Evolutionary conservation across 2,329 filamentous ascomycete species (phyloP).

Genomic region (Colletotrichum abscissum): DNA sequence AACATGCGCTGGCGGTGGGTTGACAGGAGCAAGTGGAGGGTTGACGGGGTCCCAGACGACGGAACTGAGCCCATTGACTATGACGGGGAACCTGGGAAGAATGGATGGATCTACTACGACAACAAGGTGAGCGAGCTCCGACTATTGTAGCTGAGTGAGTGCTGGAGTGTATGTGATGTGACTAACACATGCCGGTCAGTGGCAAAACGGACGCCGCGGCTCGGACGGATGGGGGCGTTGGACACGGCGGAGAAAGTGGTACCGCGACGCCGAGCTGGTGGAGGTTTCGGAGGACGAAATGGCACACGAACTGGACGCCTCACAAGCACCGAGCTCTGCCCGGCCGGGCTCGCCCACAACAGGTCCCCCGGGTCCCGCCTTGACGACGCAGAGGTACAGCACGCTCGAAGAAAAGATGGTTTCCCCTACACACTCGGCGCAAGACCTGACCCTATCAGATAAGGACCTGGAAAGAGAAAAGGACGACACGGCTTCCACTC

Average conservation of each 20-base stretch:
- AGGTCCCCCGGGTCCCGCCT: constrained; percentile 25
- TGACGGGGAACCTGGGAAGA: constrained; percentile 70
- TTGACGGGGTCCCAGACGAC: constrained; percentile 78
- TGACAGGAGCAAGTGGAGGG: constrained; percentile 83
- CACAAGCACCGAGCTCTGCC: constrained; percentile 14
- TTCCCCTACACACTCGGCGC: constrained; percentile 41
- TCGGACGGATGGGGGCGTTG: constrained; percentile 94
- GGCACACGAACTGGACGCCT: constrained; percentile 33
- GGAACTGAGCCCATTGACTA: constrained; percentile 58
- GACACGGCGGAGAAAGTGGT: constrained; percentile 95
- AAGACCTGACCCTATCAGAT: constrained; percentile 29
- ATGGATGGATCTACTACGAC: constrained; percentile 98
- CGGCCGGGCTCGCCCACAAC: constrained; percentile 18
- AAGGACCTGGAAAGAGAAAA: constrained; percentile 37
- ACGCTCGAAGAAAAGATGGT: constrained; percentile 52
- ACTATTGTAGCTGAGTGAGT: background rate
- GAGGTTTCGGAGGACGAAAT: constrained; percentile 66
- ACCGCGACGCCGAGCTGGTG: constrained; percentile 93
- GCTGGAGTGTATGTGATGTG: background rate
- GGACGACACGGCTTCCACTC: constrained; percentile 57
- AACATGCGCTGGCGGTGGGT: constrained; percentile 80
- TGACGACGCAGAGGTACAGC: constrained; percentile 45
- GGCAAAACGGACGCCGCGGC: constrained; percentile 87
- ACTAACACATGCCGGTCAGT: constrained; percentile 60
- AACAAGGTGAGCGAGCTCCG: constrained; percentile 77